A percentile compares a stretch with the other conserved stretches of the same genome.
phyloP scores from a whole-genome alignment of 2,329 filamentous ascomycete species.

The Talaromyces albobiverticillius region DNA sequence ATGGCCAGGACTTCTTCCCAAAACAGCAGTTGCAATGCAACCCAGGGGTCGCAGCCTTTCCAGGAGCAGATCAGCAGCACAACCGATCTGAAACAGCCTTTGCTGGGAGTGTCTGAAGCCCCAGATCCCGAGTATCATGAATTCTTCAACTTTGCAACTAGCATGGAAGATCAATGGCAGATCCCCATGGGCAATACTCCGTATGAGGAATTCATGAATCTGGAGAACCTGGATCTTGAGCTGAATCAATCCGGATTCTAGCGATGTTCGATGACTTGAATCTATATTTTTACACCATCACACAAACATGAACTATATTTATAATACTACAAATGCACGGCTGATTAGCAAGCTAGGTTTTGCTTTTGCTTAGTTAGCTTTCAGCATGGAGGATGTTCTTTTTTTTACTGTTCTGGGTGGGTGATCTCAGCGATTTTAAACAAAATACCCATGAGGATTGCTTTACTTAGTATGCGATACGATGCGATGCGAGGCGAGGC shows the following conservation, averaged over 20 bases:
- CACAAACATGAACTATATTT: no score
- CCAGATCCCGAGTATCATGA: conserved; percentile 12
- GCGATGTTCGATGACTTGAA: no score
- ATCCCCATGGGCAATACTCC: conserved; percentile 7
- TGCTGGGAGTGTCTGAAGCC: conserved; percentile 2
- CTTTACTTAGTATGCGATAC: not conserved
- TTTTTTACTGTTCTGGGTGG: not conserved
- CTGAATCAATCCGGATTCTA: conserved; percentile 6
- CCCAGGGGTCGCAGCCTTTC: not conserved
- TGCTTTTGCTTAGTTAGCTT: no score
- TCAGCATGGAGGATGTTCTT: no score
- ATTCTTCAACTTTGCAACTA: conserved; percentile 9
- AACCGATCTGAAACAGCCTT: not conserved
- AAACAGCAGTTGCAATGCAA: not conserved
- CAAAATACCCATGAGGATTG: not conserved
- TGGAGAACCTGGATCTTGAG: conserved; percentile 10
- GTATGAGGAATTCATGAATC: conserved; percentile 10
- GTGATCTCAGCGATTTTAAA: not conserved
- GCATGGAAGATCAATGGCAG: conserved; percentile 13
- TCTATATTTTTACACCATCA: no score
- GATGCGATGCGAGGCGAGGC: not conserved
- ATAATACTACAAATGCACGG: no score
- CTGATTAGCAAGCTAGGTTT: no score
- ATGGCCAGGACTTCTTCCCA: conserved; percentile 5
- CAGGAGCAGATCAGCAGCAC: not conserved